Evolutionary conservation across 208 protist species (phyloP), one percentile per base, ranked within the genome.

Genomic region (Cochliopodium minus): DNA sequence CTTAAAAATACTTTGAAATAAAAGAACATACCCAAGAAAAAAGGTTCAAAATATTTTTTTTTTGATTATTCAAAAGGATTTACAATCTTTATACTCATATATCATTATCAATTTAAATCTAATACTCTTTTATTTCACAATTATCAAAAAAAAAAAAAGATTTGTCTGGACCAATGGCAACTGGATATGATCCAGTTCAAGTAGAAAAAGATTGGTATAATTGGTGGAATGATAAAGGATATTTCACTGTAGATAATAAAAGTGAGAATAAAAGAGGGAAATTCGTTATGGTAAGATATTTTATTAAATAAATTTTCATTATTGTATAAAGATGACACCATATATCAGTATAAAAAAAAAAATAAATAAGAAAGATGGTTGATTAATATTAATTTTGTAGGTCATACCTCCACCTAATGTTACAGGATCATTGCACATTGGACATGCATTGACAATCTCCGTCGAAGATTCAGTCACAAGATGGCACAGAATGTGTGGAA

Each of bases 361-460:
- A 38, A 73, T 85, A 65, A 58, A 70, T 33, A 23, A 71, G 46
- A 54, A 34, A 69, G 63, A 23, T 98, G 94, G 64, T 76, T 89
- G 13, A 93, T 99, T 59, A n/a, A n/a, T n/a, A n/a, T n/a, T n/a
- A n/a, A n/a, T n/a, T n/a, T n/a, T n/a, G n/a, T n/a, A n/a, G n/a
- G 74, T 95, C 23, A 81, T 97, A 30, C 97, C 97, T 45, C 97
- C 96, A 47, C 96, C 96, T 13, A 99, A 99, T 68, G 96, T 99
- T 28, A 99, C 97, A 5, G 97, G 97, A 15, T 72, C 77, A 38
- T 78, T 99, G 13, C 97, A 99, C 69, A 73, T 99, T 26, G 97
- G 97, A 25, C 97, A 99, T 71, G 94, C 96, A 11, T 75, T 99
- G 15, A 98, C 89, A 6, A 81, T 76, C 17, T 72, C 84, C 15